A percentile compares a stretch with the other conserved stretches of the same genome.
phyloP scores from a whole-genome alignment of 768 basidiomycete genomes.

The Sporobolomyces phaffii region DNA sequence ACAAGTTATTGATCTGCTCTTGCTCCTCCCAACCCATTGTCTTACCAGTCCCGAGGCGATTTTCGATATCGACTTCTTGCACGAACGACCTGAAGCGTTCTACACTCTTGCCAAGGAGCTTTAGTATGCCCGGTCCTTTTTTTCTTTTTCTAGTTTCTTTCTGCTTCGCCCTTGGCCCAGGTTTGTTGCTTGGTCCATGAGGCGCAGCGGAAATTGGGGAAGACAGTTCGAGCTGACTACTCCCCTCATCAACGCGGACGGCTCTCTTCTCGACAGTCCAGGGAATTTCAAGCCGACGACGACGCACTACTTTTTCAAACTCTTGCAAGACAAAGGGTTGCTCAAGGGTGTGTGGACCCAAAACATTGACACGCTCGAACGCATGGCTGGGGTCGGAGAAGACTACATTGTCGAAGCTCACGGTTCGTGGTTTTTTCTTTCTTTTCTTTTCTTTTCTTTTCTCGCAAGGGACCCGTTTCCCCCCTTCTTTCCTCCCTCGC shows the following conservation, averaged over 20 bases:
- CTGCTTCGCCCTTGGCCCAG: background rate
- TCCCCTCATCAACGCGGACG: too few relatives aligned
- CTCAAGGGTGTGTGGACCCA: conserved; percentile 59
- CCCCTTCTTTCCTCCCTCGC: background rate
- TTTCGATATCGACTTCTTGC: conserved; percentile 81
- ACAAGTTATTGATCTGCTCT: too few relatives aligned
- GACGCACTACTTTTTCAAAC: conserved; percentile 81
- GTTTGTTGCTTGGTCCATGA: too few relatives aligned
- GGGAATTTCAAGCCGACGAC: conserved; percentile 76
- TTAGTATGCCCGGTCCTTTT: conserved; percentile 47
- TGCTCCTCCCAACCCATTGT: too few relatives aligned
- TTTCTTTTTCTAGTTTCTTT: conserved; percentile 44
- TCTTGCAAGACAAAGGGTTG: conserved; percentile 63
- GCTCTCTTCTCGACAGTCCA: conserved; percentile 44
- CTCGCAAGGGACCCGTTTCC: background rate
- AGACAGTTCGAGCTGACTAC: too few relatives aligned
- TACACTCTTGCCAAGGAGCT: conserved; percentile 89
- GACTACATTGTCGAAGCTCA: conserved; percentile 86
- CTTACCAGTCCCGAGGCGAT: conserved; percentile 83
- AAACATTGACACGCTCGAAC: conserved; percentile 85
- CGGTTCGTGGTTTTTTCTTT: conserved; percentile 45
- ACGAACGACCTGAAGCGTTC: conserved; percentile 48
- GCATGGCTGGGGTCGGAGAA: conserved; percentile 67
- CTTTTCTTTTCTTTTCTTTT: background rate
- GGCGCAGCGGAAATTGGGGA: too few relatives aligned